Base-by-base conservation (phyloP, 2,329 filamentous ascomycete species). In the Epichloe coenophiala region DNA sequence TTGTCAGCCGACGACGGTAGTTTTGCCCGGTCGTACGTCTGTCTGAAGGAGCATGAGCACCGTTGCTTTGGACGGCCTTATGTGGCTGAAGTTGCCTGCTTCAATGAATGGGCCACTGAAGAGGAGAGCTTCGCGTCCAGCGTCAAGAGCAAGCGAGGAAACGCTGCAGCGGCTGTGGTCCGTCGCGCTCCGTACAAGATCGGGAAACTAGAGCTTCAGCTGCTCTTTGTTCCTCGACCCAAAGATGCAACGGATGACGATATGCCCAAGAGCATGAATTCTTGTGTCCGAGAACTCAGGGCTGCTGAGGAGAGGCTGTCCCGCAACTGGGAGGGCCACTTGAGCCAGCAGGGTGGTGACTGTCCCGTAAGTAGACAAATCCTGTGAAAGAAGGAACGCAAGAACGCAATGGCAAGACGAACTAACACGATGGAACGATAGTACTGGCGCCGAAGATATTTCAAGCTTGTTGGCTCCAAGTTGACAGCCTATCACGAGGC, bases 211-310 rank as follows among this genome's bases (percentile, higher is more conserved):
- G 88, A 95, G 64, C 74, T 98, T 39, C 93, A 98, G 70, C 77
- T 98, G 8, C 75, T 98, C 13, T 98, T 95, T 61, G 89, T 98
- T 1, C 93, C 93, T 1, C 88, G 90, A 60, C 91, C 93, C 4
- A 91, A 88, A 72, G 86, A 85, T 43, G 77, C 83, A 33, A 82
- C 81, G 47, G 93, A 97, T 56, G 90, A 96, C 15, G 91, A 97
- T 58, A 96, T 98, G 88, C 93, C 93, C 50, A 97, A 97, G 81
- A 96, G 90, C 72, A 95, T 98, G 90, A 95, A 93, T 68, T 86
- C 88, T 42, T 95, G 89, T 66, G 86, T 97, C 59, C 80, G 93
- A 17, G 93, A 97, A 71, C 82, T 98, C 70, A 88, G 86, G 68
- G 88, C 91, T 48, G 89, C 91, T 2, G 89, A 95, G 65, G 85